These are phyloP conservation scores for Trichoderma semiorbis DNA, from an alignment of 2,329 filamentous ascomycete species.

Conservation along the genomic window DNA sequence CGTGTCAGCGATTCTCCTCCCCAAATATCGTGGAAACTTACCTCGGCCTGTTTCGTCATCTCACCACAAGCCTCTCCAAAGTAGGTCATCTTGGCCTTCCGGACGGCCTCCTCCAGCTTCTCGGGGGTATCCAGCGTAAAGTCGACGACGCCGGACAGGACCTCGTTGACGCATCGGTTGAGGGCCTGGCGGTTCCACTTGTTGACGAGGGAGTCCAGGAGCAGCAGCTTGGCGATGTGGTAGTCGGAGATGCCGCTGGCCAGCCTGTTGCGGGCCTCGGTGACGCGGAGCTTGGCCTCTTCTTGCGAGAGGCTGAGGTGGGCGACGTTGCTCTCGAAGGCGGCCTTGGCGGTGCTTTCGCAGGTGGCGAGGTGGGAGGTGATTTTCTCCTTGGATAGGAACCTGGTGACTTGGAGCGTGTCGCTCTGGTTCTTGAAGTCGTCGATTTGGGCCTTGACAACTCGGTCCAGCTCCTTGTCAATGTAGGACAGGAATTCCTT, in stretches of 20 bases:
- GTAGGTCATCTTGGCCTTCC: slow-evolving; percentile 9
- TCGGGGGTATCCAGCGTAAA: slow-evolving; percentile 4
- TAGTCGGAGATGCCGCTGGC: slow-evolving; percentile 10
- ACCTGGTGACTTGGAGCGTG: slow-evolving; percentile 4
- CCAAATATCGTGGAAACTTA: background rate
- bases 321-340: background rate
- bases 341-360: slow-evolving; percentile 2
- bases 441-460: slow-evolving; percentile 8
- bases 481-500: slow-evolving; percentile 4
- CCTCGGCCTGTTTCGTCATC: slow-evolving; percentile 9
- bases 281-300: background rate
- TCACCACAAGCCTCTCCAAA: slow-evolving; percentile 15
- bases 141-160: slow-evolving; percentile 6
- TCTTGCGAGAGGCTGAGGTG: slow-evolving; percentile 9
- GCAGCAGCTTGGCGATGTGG: slow-evolving; percentile 13
- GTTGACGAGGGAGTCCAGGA: slow-evolving; percentile 10
- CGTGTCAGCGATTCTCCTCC: background rate
- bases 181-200: slow-evolving; percentile 12
- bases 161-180: slow-evolving; percentile 7
- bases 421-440: slow-evolving; percentile 14
- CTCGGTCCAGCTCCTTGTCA: slow-evolving; percentile 1
- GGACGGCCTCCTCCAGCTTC: slow-evolving; percentile 10
- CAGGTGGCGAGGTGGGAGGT: slow-evolving; percentile 5
- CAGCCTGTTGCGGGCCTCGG: background rate
- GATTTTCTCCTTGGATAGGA: slow-evolving; percentile 3